Percentiles rank a stretch among this genome's conserved stretches.
phyloP scores from a whole-genome alignment of 1,284 basidiomycete species.

The Ustilago loliicola region DNA sequence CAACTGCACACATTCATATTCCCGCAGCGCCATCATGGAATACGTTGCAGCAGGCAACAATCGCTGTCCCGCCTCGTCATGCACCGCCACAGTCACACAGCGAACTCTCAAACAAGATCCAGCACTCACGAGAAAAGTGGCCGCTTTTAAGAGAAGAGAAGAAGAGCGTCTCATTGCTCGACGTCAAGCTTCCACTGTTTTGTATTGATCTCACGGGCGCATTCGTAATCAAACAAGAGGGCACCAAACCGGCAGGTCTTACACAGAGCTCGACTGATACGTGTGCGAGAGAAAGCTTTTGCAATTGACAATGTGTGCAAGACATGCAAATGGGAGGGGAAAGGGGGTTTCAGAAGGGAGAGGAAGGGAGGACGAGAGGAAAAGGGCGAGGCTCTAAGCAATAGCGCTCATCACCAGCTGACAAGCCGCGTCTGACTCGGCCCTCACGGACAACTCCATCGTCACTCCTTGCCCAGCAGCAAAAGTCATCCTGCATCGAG shows the following conservation, averaged over 20 bases:
- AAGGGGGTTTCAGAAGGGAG: not conserved
- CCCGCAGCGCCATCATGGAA: slow-evolving; percentile 30
- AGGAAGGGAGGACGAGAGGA: not conserved
- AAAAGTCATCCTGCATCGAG: slow-evolving; percentile 94
- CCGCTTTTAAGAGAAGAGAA: slow-evolving; percentile 48
- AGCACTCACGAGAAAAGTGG: slow-evolving; percentile 37
- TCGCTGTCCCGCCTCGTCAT: slow-evolving; percentile 38
- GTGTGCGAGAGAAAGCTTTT: not conserved
- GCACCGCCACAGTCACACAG: slow-evolving; percentile 23
- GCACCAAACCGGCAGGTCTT: not conserved
- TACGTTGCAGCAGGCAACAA: slow-evolving; percentile 42
- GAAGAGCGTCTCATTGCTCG: slow-evolving; percentile 38
- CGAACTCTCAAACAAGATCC: slow-evolving; percentile 33
- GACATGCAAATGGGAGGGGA: not conserved
- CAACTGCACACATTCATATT: slow-evolving; percentile 41
- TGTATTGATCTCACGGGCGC: slow-evolving; percentile 20
- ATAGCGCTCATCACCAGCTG: slow-evolving; percentile 91
- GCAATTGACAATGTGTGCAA: slow-evolving; percentile 11
- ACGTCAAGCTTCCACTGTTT: slow-evolving; percentile 34
- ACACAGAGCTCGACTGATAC: not conserved
- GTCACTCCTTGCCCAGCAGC: slow-evolving; percentile 92
- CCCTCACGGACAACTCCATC: slow-evolving; percentile 90
- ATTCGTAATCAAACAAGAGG: slow-evolving; percentile 4
- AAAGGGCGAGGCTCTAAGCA: slow-evolving; percentile 42
- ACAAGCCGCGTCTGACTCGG: slow-evolving; percentile 87